A percentile compares a stretch with the other conserved stretches of the same genome.
phyloP scores from a whole-genome alignment of 2,329 filamentous ascomycete genomes.

The Rhexocercosporidium sp. region DNA sequence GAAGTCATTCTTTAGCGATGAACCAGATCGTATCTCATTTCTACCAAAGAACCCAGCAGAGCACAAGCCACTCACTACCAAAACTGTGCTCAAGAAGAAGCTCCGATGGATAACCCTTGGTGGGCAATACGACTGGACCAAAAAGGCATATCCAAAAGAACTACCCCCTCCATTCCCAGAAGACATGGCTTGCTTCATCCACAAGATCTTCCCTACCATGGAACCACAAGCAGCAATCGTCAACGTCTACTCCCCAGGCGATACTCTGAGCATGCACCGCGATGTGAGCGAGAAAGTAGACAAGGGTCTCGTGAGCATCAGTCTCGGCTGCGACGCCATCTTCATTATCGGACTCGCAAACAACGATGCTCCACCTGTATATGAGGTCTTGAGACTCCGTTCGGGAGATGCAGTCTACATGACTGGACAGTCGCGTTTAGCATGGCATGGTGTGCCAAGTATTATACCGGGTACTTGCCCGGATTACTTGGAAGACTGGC shows the following conservation, averaged over 20 bases:
- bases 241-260: conserved; percentile 89
- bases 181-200: conserved; percentile 73
- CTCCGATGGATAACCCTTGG: conserved; percentile 94
- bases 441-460: conserved; percentile 95
- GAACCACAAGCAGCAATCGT: conserved; percentile 88
- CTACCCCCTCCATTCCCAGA: conserved; percentile 72
- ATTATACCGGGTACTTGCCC: conserved; percentile 83
- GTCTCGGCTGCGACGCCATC: conserved; percentile 86
- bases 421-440: conserved; percentile 79
- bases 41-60: conserved; percentile 71
- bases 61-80: conserved; percentile 75
- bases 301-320: conserved; percentile 81
- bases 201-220: conserved; percentile 75
- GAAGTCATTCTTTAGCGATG: conserved; percentile 60
- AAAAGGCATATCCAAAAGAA: conserved; percentile 77
- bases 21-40: conserved; percentile 59
- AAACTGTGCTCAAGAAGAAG: conserved; percentile 76
- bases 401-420: conserved; percentile 94
- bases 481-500: conserved; percentile 75
- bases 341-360: conserved; percentile 76
- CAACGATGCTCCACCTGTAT: conserved; percentile 35
- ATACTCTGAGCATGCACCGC: conserved; percentile 90
- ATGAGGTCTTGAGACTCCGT: conserved; percentile 68
- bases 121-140: conserved; percentile 96
- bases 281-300: conserved; percentile 89